Conservation (phyloP, 1,284 basidiomycete species). For the Cutaneotrichosporon sp. region DNA sequence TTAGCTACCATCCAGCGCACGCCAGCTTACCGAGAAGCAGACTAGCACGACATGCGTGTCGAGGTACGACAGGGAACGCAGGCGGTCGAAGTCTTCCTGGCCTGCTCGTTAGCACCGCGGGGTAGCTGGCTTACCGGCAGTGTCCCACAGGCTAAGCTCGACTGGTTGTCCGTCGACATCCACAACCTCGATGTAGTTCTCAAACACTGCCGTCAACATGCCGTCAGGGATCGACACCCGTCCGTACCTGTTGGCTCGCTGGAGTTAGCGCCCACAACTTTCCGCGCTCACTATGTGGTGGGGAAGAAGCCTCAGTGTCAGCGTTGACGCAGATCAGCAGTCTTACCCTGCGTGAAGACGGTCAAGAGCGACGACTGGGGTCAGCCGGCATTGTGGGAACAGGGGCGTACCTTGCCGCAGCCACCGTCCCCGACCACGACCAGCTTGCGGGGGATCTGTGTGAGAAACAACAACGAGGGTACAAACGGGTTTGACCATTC, state of each 20-base stretch:
- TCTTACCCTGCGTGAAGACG: slow-evolving; percentile 51
- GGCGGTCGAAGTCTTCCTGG: slow-evolving; percentile 92
- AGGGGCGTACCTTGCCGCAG: slow-evolving; percentile 67
- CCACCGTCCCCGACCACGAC: slow-evolving; percentile 92
- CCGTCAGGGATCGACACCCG: slow-evolving; percentile 34
- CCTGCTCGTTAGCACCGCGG: slow-evolving; percentile 60
- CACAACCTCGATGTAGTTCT: slow-evolving; percentile 87
- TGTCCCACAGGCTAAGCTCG: slow-evolving; percentile 94
- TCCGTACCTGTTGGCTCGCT: slow-evolving; percentile 76
- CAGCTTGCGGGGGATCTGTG: slow-evolving; percentile 57
- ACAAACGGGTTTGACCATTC: not conserved
- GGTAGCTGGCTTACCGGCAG: slow-evolving; percentile 71
- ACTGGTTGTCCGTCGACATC: slow-evolving; percentile 78
- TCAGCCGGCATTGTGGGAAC: slow-evolving; percentile 15
- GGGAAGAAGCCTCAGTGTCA: slow-evolving; percentile 45
- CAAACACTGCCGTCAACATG: slow-evolving; percentile 61
- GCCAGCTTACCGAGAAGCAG: slow-evolving; percentile 87
- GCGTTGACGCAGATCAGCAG: slow-evolving; percentile 21
- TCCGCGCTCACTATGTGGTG: slow-evolving; percentile 40
- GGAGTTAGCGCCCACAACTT: slow-evolving; percentile 11
- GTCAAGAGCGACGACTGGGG: slow-evolving; percentile 69
- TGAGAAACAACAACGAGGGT: not conserved
- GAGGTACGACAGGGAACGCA: slow-evolving; percentile 87
- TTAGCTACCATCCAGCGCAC: too few relatives aligned
- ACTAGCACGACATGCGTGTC: slow-evolving; percentile 94